Percentiles rank a stretch among this genome's conserved stretches.
Evolutionary conservation across 495 filamentous ascomycete species (phyloP).

Genomic region (Lepraria neglecta): DNA sequence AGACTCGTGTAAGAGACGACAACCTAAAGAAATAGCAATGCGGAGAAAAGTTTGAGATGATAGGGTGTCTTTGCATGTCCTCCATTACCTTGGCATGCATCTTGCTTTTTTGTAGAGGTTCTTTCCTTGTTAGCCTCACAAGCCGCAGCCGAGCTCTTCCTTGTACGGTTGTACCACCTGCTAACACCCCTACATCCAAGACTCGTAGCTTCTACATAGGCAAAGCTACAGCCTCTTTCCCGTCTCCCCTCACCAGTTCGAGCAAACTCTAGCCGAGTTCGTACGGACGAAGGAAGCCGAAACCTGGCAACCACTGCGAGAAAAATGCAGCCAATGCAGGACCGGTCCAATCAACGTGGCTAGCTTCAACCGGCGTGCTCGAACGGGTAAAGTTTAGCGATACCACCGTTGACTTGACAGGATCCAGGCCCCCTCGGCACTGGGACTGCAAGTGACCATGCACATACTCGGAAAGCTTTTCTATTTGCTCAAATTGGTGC

Average conservation of each 20-base stretch:
- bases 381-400: not conserved
- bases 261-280: not conserved
- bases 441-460: too few relatives aligned
- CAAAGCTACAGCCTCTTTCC: not conserved
- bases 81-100: too few relatives aligned
- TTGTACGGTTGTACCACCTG: not conserved
- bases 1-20: not conserved
- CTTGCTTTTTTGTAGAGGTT: not conserved
- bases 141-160: not conserved
- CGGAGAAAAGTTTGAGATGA: not conserved
- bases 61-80: not conserved
- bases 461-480: too few relatives aligned
- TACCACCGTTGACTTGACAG: not conserved
- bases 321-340: not conserved
- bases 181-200: not conserved
- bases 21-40: not conserved
- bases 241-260: not conserved
- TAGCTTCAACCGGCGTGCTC: not conserved
- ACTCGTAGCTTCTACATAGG: not conserved
- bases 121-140: too few relatives aligned
- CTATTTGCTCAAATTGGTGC: too few relatives aligned
- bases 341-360: conserved; percentile 5
- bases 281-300: too few relatives aligned
- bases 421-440: too few relatives aligned
- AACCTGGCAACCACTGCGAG: not conserved